These are phyloP conservation scores for Chrysosporium keratinophilum DNA, from an alignment of 2,329 filamentous ascomycete genomes.

Conservation along the genomic window DNA sequence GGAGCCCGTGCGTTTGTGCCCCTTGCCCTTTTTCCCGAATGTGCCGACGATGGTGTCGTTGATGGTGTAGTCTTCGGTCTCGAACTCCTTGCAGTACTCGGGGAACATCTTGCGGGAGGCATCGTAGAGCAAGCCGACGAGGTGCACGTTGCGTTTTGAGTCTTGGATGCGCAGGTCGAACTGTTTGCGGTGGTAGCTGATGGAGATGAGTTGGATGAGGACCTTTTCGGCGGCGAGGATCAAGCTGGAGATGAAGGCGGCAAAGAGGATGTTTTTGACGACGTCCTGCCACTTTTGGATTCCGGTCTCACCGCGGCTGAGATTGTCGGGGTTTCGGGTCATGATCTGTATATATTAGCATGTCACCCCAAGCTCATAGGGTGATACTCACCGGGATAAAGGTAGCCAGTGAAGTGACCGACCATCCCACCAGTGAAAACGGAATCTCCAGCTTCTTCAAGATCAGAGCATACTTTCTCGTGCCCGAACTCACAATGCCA, in stretches of 20 bases:
- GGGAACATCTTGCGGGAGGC: conserved; percentile 82
- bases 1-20: conserved; percentile 48
- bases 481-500: conserved; percentile 54
- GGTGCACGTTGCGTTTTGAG: conserved; percentile 74
- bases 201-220: conserved; percentile 55
- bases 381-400: conserved; percentile 47
- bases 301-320: conserved; percentile 23
- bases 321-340: conserved; percentile 34
- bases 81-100: conserved; percentile 81
- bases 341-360: conserved; percentile 28
- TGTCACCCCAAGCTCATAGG: no score
- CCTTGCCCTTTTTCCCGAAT: conserved; percentile 42
- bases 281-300: conserved; percentile 43
- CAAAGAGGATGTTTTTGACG: conserved; percentile 50
- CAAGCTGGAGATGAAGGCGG: conserved; percentile 46
- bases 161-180: conserved; percentile 66
- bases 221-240: conserved; percentile 51
- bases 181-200: conserved; percentile 59
- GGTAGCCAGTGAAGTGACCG: conserved; percentile 48
- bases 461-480: conserved; percentile 53
- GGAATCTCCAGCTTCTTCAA: conserved; percentile 50
- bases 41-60: conserved; percentile 67
- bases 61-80: conserved; percentile 84
- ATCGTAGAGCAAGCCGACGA: conserved; percentile 79
- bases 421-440: conserved; percentile 51